Evolutionary conservation across 1,284 basidiomycete genomes (phyloP).

Genomic region (Puccinia triticina): DNA sequence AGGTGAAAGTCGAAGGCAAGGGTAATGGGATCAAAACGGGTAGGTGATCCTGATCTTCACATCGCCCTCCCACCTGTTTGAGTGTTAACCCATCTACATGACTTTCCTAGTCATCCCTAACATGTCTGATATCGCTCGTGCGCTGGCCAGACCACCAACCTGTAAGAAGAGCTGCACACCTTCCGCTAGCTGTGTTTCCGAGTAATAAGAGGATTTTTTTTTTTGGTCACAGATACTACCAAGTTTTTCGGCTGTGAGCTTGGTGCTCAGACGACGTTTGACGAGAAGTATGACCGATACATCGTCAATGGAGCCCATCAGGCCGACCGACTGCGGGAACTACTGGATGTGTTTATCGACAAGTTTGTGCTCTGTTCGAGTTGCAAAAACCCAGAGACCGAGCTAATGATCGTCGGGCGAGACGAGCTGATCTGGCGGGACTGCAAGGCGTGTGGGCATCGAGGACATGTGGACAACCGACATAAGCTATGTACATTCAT

Average conservation of each 20-base stretch:
- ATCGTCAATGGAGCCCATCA: conserved; percentile 99
- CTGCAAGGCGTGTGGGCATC: conserved; percentile 97
- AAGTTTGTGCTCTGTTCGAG: conserved; percentile 96
- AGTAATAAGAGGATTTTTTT: not conserved
- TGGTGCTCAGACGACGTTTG: conserved; percentile 93
- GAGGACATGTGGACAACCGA: conserved; percentile 89
- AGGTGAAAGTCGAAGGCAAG: conserved; percentile 97
- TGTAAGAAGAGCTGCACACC: conserved; percentile 60
- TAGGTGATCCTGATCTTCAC: not conserved
- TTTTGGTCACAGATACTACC: conserved; percentile 72
- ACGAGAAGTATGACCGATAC: conserved; percentile 95
- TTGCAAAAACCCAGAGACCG: conserved; percentile 99
- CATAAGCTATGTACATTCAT: conserved; percentile 98
- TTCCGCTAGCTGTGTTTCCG: too few relatives aligned
- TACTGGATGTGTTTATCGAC: conserved; percentile 94
- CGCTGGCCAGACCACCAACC: conserved; percentile 88
- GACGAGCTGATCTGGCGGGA: conserved; percentile 85
- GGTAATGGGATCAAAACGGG: conserved; percentile 98
- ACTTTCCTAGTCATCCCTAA: conserved; percentile 75
- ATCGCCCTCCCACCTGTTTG: not conserved
- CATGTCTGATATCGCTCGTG: conserved; percentile 96
- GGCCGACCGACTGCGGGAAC: conserved; percentile 85
- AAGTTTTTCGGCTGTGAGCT: conserved; percentile 99
- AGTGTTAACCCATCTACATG: not conserved
- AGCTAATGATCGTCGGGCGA: conserved; percentile 83